Evolutionary conservation across 2,329 filamentous ascomycete species (phyloP), one percentile per base, ranked within the genome.

Genomic region (Raffaelea albimanens): DNA sequence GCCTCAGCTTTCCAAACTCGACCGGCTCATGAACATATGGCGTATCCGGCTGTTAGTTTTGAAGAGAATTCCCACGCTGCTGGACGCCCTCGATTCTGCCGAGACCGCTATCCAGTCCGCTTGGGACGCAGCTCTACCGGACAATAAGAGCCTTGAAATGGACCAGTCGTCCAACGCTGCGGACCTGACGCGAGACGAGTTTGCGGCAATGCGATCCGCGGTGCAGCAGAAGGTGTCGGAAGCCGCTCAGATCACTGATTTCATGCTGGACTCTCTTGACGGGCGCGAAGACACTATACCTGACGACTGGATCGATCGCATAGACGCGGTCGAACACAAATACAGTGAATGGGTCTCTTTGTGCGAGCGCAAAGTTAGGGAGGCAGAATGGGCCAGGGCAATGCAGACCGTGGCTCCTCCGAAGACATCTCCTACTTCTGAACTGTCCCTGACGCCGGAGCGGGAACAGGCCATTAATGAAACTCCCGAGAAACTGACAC

Each of bases 191-290:
- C 69, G 63, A 34, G 63, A 70, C 36, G 71, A 75, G 41, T 77
- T 78, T 49, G 66, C 72, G 3, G 64, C 76, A n/a, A 82, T 85
- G 60, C 80, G 78, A 52, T 61, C 63, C 2, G 71, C 80, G 9
- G 68, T 97, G 29, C 80, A 84, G 48, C 23, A 75, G 29, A 85
- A 85, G 55, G 80, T 96, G 31, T 71, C 77, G 14, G 73, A 73
- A 33, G 74, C 89, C 0, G 91, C 87, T 0, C 76, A 76, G 43
- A 75, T 81, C 36, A 72, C 97, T 52, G 93, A 98, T 62, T 78
- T 75, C 44, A 88, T 96, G 76, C 74, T 98, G 14, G 90, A 98
- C 63, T 75, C 79, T 29, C 72, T 97, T 2, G 93, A 97, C 63
- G 90, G 88, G 2, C 74, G 82, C 47, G 74, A 84, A 40, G 93